Conservation (phyloP, 2,329 filamentous ascomycete genomes). For the Paraconiothyrium brasiliense region DNA sequence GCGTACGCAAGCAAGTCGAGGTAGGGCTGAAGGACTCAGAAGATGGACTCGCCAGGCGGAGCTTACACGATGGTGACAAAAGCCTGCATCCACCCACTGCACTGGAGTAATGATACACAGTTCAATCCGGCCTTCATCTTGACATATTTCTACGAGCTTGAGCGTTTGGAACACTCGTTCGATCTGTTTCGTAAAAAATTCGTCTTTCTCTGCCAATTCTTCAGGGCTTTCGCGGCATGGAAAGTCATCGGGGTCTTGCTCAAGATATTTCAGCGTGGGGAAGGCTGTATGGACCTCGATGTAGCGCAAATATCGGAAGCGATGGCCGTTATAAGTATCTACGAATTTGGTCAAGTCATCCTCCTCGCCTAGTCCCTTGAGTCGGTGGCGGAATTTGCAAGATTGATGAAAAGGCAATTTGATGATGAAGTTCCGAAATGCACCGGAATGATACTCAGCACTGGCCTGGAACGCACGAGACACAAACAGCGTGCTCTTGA, state of each 20-base stretch:
- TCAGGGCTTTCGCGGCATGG: conserved; percentile 8
- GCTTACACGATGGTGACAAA: conserved; percentile 1
- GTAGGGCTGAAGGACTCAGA: background rate
- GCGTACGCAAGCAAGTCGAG: background rate
- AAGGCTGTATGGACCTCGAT: background rate
- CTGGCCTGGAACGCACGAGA: background rate
- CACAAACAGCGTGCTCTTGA: background rate
- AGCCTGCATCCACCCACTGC: background rate
- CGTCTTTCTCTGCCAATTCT: background rate
- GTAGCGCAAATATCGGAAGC: background rate
- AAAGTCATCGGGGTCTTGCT: background rate
- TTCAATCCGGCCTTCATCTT: background rate
- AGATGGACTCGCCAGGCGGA: conserved; percentile 2
- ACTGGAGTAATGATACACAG: background rate
- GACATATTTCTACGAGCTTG: background rate
- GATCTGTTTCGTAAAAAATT: conserved; percentile 5
- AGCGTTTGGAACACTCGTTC: background rate
- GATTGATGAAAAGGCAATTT: background rate
- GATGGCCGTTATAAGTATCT: background rate
- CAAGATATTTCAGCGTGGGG: background rate
- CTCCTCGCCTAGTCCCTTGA: background rate
- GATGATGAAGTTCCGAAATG: background rate
- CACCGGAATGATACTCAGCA: background rate
- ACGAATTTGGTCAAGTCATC: background rate
- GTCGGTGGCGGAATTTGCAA: background rate